phyloP scores from a whole-genome alignment of 1,284 basidiomycete species.

The Puccinia polysora region DNA sequence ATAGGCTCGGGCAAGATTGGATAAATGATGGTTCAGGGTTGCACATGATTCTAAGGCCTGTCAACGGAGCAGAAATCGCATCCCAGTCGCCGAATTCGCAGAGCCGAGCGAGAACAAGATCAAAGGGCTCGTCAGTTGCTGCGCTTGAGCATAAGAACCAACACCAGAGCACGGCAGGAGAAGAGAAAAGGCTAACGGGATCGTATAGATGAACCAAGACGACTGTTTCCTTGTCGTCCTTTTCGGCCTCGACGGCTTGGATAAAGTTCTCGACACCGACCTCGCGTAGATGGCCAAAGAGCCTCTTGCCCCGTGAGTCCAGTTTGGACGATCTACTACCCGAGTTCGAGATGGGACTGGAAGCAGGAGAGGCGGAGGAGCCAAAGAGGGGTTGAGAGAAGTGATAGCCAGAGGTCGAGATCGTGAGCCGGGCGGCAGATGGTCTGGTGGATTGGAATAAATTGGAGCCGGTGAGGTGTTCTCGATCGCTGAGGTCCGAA shows the following conservation, averaged over 20 bases:
- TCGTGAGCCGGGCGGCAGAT: constrained; percentile 4
- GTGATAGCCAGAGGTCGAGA: neutral
- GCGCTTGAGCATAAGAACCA: constrained; percentile 14
- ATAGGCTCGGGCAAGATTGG: constrained; percentile 65
- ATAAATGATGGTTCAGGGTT: constrained; percentile 64
- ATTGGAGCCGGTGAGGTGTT: constrained; percentile 15
- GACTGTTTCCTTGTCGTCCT: constrained; percentile 61
- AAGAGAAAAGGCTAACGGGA: constrained; percentile 59
- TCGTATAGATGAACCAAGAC: constrained; percentile 79
- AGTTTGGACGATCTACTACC: neutral
- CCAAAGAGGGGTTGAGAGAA: neutral
- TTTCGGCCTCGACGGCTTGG: constrained; percentile 62
- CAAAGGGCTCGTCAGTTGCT: constrained; percentile 7
- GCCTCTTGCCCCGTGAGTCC: constrained; percentile 56
- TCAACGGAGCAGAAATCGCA: neutral
- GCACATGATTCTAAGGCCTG: constrained; percentile 58
- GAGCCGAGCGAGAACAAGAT: neutral
- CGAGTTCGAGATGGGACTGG: neutral
- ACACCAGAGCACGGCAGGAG: neutral
- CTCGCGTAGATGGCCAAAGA: constrained; percentile 74
- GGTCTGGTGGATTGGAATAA: constrained; percentile 8
- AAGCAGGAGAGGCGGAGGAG: neutral
- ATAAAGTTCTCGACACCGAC: constrained; percentile 70
- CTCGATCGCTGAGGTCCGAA: constrained; percentile 16
- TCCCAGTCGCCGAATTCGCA: neutral